A percentile compares a stretch with the other conserved stretches of the same genome.
Evolutionary conservation across 2,329 filamentous ascomycete species (phyloP).

Genomic region (Chaetomium sp.): DNA sequence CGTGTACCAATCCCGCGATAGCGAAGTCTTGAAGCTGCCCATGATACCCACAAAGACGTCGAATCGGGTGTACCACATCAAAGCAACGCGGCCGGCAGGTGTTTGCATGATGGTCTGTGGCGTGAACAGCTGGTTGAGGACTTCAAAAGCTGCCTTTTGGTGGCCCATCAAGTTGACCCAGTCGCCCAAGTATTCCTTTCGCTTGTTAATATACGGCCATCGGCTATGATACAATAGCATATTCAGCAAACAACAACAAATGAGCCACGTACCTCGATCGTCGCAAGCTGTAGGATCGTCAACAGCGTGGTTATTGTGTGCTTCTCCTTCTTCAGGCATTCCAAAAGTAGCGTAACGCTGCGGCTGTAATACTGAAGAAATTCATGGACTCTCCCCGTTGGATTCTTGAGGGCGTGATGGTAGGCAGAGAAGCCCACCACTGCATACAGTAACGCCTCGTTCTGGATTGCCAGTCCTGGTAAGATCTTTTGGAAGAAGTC

Average conservation of each 20-base stretch:
- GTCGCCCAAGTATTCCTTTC: constrained; percentile 85
- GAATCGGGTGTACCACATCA: constrained; percentile 87
- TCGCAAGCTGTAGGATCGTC: constrained; percentile 85
- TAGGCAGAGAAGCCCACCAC: constrained; percentile 86
- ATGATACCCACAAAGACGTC: constrained; percentile 80
- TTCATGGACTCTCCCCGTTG: constrained; percentile 66
- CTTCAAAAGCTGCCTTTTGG: constrained; percentile 79
- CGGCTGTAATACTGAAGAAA: constrained; percentile 89
- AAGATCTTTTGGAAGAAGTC: constrained; percentile 69
- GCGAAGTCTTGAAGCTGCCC: constrained; percentile 66
- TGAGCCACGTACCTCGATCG: constrained; percentile 66
- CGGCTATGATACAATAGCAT: too few relatives aligned
- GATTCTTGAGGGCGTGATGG: constrained; percentile 65
- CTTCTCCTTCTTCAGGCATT: constrained; percentile 63
- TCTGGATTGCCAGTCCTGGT: constrained; percentile 61
- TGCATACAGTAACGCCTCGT: constrained; percentile 79
- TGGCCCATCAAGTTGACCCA: constrained; percentile 92
- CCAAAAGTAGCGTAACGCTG: constrained; percentile 70
- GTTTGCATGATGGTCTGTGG: constrained; percentile 68
- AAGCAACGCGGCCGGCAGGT: constrained; percentile 62
- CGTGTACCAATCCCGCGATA: constrained; percentile 74
- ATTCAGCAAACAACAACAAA: too few relatives aligned
- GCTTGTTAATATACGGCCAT: constrained; percentile 9
- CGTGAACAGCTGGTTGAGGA: constrained; percentile 71
- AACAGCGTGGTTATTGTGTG: constrained; percentile 69